phyloP scores from a whole-genome alignment of 345 rosid genomes.

The Ailanthus altissimus region DNA sequence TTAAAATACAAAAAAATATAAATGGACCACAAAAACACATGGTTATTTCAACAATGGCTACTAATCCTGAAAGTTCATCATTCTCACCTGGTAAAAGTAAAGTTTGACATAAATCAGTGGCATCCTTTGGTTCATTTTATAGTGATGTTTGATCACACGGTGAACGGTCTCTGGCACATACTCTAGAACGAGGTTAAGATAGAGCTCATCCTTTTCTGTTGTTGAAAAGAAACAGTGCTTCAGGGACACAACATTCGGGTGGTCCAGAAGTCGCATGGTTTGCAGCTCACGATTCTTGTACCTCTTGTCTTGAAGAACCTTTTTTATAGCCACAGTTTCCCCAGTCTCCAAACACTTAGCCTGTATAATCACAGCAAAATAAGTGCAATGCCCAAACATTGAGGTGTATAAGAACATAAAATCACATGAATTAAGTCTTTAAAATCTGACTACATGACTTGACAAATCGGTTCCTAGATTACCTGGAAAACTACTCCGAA shows the following conservation, averaged over 20 bases:
- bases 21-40: not conserved
- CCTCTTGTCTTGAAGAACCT: conserved; percentile 92
- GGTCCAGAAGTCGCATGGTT: conserved; percentile 96
- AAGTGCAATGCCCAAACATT: not conserved
- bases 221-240: conserved; percentile 98
- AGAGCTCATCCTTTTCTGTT: conserved; percentile 86
- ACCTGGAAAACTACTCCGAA: conserved; percentile 98
- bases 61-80: not conserved
- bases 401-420: not conserved
- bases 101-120: conserved; percentile 90
- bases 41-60: not conserved
- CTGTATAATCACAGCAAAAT: conserved; percentile 37
- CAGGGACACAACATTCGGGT: conserved; percentile 84
- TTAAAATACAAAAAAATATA: not conserved
- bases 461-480: not conserved
- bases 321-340: conserved; percentile 88
- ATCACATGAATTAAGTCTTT: not conserved
- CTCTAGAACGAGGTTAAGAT: conserved; percentile 91
- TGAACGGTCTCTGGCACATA: conserved; percentile 94
- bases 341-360: conserved; percentile 98
- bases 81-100: conserved; percentile 77
- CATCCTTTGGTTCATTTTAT: conserved; percentile 81
- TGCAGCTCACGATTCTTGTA: conserved; percentile 97
- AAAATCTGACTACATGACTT: not conserved
- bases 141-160: conserved; percentile 85